Evolutionary conservation across 2,329 filamentous ascomycete genomes (phyloP), one percentile per base, ranked within the genome.

Genomic region (Diaporthe amygdali): DNA sequence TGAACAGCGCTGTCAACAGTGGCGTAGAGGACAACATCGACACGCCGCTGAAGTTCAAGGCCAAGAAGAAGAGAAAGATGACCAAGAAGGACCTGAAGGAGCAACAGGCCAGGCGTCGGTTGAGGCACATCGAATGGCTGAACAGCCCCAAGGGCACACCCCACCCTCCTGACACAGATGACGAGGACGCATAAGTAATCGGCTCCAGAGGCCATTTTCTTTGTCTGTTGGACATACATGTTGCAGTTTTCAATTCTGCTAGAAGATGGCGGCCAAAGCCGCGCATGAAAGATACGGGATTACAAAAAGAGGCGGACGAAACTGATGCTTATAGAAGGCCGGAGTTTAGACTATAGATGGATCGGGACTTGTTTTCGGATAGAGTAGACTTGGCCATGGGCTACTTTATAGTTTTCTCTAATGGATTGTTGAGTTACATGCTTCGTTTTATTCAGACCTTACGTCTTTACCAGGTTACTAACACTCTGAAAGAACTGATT

Each of bases 21-120:
- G 95, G 94, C n/a, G 90, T 88, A 0, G 96, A 98, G 83, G 95
- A 96, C 76, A 91, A 90, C 72, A 87, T 78, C 81, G 92, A 82
- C 25, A 72, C 41, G 72, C 88, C 87, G 72, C 89, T 99, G 87
- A 96, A 97, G 85, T 99, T 99, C 91, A 90, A 88, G 82, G 88
- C 93, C 12, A 91, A 88, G 83, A 96, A 95, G 89, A 98, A 98
- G 94, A 97, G 96, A 91, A 99, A 99, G 94, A 90, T 96, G 90
- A 99, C 96, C 70, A 94, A 97, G 87, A 95, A 95, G 84, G 95
- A 99, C 83, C 77, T 95, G 80, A 99, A 99, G 89, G 96, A 99
- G 82, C 89, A 93, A 25, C 96, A 98, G 84, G 93, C 93, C 52
- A 89, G 97, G 74, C 90, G 96, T 76, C 89, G 96, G 76, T 86